A percentile compares a stretch with the other conserved stretches of the same genome.
Conservation (phyloP, 1,284 basidiomycete species). For the Rhizoctonia solani region DNA sequence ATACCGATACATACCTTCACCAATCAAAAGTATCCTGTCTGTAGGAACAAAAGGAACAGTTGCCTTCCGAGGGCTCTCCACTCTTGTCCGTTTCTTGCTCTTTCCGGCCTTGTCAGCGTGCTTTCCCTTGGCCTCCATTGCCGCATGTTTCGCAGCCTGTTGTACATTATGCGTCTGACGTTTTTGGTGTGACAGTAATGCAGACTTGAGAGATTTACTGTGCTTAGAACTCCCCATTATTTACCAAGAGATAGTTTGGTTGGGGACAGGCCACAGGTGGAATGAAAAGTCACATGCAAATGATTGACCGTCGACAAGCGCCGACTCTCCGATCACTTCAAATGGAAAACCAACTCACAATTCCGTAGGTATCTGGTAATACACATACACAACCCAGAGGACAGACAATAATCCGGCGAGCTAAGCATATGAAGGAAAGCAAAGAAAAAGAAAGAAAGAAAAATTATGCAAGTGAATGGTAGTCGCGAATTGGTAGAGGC, state of each 20-base stretch:
- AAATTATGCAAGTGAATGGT: slow-evolving; percentile 30
- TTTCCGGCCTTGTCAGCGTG: background rate
- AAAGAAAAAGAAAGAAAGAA: slow-evolving; percentile 36
- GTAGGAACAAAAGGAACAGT: slow-evolving; percentile 69
- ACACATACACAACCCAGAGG: slow-evolving; percentile 30
- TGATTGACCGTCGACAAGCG: background rate
- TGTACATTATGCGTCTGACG: slow-evolving; percentile 7
- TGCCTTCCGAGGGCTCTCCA: background rate
- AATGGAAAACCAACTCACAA: background rate
- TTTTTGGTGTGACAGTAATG: slow-evolving; percentile 4
- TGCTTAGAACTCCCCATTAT: slow-evolving; percentile 11
- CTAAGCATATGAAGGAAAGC: slow-evolving; percentile 35
- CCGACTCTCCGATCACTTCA: too few species aligned
- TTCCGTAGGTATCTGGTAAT: slow-evolving; percentile 23
- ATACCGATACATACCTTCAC: slow-evolving; percentile 61
- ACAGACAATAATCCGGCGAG: slow-evolving; percentile 18
- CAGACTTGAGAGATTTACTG: slow-evolving; percentile 15
- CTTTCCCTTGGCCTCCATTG: slow-evolving; percentile 17
- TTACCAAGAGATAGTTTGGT: background rate
- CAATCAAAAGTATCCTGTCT: slow-evolving; percentile 84
- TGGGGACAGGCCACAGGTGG: too few species aligned
- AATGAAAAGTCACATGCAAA: background rate
- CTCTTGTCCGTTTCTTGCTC: background rate
- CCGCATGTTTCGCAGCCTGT: slow-evolving; percentile 7
- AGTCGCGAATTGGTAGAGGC: slow-evolving; percentile 13